These are phyloP conservation scores for Aspergillus sp. DNA, from an alignment of 2,329 filamentous ascomycete species.

Conservation along the genomic window DNA sequence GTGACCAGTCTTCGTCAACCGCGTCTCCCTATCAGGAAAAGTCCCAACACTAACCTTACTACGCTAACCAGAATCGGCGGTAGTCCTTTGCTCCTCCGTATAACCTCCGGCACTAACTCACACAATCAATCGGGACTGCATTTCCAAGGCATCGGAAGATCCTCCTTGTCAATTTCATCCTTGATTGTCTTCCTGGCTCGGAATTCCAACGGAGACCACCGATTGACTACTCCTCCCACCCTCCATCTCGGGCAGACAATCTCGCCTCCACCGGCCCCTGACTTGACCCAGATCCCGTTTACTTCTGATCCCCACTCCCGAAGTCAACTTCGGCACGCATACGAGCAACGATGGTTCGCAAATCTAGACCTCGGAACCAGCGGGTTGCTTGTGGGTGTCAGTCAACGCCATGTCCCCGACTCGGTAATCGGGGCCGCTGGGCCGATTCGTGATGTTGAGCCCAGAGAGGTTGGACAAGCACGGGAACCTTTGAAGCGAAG, in stretches of 20 bases:
- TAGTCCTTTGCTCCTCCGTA: background rate
- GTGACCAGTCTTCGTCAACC: too few relatives aligned
- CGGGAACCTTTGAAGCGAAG: background rate
- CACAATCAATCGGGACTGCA: background rate
- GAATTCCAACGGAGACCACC: background rate
- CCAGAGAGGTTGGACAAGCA: background rate
- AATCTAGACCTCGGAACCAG: background rate
- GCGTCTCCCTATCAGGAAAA: background rate
- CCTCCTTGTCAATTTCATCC: background rate
- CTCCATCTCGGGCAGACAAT: too few relatives aligned
- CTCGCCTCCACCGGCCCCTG: too few relatives aligned
- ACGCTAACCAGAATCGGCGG: background rate
- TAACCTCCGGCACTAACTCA: background rate
- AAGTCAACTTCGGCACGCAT: too few relatives aligned
- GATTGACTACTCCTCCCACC: background rate
- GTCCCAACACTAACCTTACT: background rate
- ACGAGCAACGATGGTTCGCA: background rate
- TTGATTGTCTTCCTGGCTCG: background rate
- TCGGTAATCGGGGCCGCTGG: slow-evolving; percentile 10
- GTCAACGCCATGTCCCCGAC: background rate
- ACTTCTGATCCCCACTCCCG: too few relatives aligned
- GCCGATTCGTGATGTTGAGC: slow-evolving; percentile 2
- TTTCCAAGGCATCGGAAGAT: background rate
- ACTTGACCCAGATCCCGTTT: too few relatives aligned
- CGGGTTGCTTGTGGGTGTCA: background rate